These are phyloP conservation scores for Suillus discolor DNA, from an alignment of 768 basidiomycete genomes.

Conservation along the genomic window DNA sequence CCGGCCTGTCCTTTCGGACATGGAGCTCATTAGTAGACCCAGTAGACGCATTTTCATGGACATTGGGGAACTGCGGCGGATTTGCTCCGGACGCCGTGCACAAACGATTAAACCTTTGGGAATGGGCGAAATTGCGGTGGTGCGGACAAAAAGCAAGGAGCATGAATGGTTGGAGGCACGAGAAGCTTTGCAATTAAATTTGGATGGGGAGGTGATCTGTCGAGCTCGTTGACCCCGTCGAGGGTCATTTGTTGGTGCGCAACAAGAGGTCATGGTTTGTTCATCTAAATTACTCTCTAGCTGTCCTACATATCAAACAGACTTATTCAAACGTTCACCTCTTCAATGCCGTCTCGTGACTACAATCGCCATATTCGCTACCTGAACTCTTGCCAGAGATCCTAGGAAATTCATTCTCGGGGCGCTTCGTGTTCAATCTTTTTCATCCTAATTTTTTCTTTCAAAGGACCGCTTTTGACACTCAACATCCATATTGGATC, in stretches of 20 bases:
- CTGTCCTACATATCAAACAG: too few relatives aligned
- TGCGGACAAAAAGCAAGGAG: constrained; percentile 70
- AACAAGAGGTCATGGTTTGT: too few relatives aligned
- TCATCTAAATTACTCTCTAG: too few relatives aligned
- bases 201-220: constrained; percentile 88
- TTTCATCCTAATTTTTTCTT: neutral
- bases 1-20: constrained; percentile 74
- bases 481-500: neutral
- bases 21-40: constrained; percentile 84
- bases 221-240: constrained; percentile 53
- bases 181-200: constrained; percentile 79
- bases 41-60: constrained; percentile 81
- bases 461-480: neutral
- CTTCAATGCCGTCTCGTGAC: neutral
- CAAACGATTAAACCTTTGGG: constrained; percentile 82
- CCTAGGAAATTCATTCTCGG: neutral
- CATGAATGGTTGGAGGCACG: constrained; percentile 90
- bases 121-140: constrained; percentile 91
- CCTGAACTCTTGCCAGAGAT: neutral
- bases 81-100: constrained; percentile 83
- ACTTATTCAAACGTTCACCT: too few relatives aligned
- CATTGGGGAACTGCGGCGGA: constrained; percentile 65
- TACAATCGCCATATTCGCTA: neutral
- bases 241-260: neutral
- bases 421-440: neutral